Evolutionary conservation across 2,329 filamentous ascomycete genomes (phyloP), one percentile per base, ranked within the genome.

Genomic region (Colletotrichum eremochloae): DNA sequence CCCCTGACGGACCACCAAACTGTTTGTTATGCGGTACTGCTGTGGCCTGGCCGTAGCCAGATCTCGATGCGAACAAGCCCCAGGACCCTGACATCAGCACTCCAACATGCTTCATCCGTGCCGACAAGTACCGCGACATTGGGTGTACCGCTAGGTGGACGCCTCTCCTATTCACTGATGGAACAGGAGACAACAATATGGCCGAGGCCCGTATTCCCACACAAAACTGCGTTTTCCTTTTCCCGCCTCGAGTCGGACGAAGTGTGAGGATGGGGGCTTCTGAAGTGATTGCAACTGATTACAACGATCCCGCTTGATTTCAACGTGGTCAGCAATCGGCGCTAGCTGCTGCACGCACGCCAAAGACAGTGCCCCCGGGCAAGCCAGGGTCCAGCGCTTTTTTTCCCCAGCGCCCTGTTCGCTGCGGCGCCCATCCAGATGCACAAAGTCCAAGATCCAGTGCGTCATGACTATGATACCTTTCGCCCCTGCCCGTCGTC

Each of bases 41-140:
- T 57, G 24, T 69, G 69, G 60, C 40, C 69, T 69, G 66, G 66
- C 33, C 60, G 60, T 61, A 60, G 52, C 31, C 60, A 72, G 66
- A 72, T 69, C 69, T 72, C 69, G 66, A 69, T 72, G 69, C 53
- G 69, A 69, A 48, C 60, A 12, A 63, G 66, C 55, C 66, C 66
- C 69, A 72, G 69, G 69, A 72, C 69, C 69, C 69, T 72, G 69
- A 64, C 69, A 72, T 69, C 66, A 69, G 69, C 66, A 64, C 63
- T 60, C 56, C 60, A 53, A 44, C 38, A 61, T 60, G 60, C 66
- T 36, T 29, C 33, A 69, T 48, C 66, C 66, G 63, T 72, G 66
- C 69, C 24, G 31, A 60, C 40, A 72, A 69, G 69, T 72, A 69
- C 69, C 46, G 44, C 14, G 66, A 72, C 69, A 55, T 72, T 11